phyloP scores from a whole-genome alignment of 2,329 filamentous ascomycete species.

The Trichoderma pleuroti region DNA sequence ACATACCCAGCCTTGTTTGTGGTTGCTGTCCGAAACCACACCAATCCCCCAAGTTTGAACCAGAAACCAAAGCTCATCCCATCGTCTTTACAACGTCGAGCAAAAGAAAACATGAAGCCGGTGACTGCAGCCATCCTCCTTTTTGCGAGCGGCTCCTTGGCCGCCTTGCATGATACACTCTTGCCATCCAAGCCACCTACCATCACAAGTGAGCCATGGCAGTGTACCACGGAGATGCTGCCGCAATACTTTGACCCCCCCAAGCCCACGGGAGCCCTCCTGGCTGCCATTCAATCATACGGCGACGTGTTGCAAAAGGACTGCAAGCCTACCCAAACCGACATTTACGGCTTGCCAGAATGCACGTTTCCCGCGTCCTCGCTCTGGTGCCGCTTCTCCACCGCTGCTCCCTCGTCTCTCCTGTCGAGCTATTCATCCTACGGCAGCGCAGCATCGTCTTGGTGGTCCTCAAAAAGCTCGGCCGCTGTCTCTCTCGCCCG shows the following conservation, averaged over 20 bases:
- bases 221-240: neutral
- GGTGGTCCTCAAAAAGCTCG: neutral
- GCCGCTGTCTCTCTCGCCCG: neutral
- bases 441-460: neutral
- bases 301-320: neutral
- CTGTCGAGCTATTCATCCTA: neutral
- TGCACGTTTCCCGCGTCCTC: neutral
- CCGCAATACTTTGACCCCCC: neutral
- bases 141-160: neutral
- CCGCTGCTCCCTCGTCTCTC: neutral
- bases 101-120: neutral
- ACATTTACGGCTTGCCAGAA: neutral
- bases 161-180: neutral
- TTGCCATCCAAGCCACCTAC: neutral
- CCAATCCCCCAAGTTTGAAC: neutral
- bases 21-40: neutral
- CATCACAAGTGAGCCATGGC: neutral
- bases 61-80: neutral
- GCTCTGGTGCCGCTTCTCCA: neutral
- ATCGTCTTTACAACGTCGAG: neutral
- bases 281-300: neutral
- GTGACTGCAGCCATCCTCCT: neutral
- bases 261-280: neutral
- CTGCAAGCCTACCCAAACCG: neutral
- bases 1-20: too few relatives aligned